Evolutionary conservation across 2,329 filamentous ascomycete species (phyloP), one percentile per base, ranked within the genome.

Genomic region (Ophiostoma angusticollis): DNA sequence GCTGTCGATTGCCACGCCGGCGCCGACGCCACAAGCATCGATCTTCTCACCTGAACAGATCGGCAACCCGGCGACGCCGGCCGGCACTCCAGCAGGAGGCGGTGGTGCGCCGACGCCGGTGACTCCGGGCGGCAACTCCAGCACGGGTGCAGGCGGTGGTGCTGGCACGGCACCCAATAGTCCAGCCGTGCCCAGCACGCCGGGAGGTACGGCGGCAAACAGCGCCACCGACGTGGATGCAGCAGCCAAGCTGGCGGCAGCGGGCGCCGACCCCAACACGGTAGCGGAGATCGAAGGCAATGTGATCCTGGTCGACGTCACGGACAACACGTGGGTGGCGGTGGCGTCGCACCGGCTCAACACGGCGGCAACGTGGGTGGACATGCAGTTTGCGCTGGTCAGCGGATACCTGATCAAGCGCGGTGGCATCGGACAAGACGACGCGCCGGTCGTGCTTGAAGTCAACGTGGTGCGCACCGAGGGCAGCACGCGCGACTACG

Each of bases 291-390:
- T 54, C 49, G 60, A 68, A 33, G 65, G 66, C 2, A 81, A 87
- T 41, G 73, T 79, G 1, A 72, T 79, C 16, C 69, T 93, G 9
- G 61, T 83, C 14, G 83, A 91, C 51, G 58, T 73, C 2, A 77
- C 76, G 1, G 84, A 91, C 50, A 80, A 84, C 46, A 80, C 74
- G 1, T 89, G 80, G 78, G 82, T 78, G 16, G 71, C 82, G 5
- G 64, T 91, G 13, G 67, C 83, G 30, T 68, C 73, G 1, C 79
- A 84, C 52, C 67, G 75, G 12, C 63, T 80, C 13, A 75, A 70
- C 54, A 78, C 73, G 50, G 71, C 74, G 0, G 58, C 64, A 9
- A 68, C 68, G 3, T 59, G 71, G 13, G 59, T 69, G 5, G 72
- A 77, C 31, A 55, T 70, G 27, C 68, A 65, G 35, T 71, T 72